These are phyloP conservation scores for Corchorus capsularis DNA, from an alignment of 345 rosid species.

Conservation along the genomic window DNA sequence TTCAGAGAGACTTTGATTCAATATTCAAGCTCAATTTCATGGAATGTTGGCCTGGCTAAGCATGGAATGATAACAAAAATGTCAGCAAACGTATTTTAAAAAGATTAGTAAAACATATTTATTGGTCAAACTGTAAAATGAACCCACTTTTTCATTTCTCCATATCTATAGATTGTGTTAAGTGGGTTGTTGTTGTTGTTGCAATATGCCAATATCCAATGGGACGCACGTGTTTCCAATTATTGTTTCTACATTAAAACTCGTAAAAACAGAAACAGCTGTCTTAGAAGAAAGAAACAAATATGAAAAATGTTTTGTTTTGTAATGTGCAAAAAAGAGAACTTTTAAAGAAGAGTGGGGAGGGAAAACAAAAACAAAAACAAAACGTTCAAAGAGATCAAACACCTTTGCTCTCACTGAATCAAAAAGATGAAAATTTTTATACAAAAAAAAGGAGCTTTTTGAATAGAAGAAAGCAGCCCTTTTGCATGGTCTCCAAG, in stretches of 20 bases:
- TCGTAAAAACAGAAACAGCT: conserved; percentile 18
- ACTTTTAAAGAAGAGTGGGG: conserved; percentile 15
- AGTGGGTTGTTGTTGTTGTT: conserved; percentile 32
- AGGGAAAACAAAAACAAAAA: conserved; percentile 17
- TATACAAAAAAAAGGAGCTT: conserved; percentile 32
- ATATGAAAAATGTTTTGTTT: conserved; percentile 22
- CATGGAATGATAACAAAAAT: not conserved
- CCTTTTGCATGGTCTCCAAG: conserved; percentile 84
- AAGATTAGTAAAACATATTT: too few species aligned
- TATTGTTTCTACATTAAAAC: conserved; percentile 25
- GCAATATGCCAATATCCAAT: conserved; percentile 19
- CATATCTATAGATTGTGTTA: conserved; percentile 21
- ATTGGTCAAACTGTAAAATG: conserved; percentile 14
- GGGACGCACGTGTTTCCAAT: conserved; percentile 41
- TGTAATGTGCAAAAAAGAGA: conserved; percentile 25
- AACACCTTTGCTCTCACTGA: not conserved
- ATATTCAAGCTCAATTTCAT: not conserved
- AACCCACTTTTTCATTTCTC: conserved; percentile 16
- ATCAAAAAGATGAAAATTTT: conserved; percentile 10
- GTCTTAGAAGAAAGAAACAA: conserved; percentile 34
- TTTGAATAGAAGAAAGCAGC: conserved; percentile 34
- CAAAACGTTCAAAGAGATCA: conserved; percentile 14
- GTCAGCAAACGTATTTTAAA: not conserved
- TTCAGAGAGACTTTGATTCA: too few species aligned
- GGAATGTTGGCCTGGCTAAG: not conserved